Percentiles rank a stretch among this genome's conserved stretches.
These are phyloP conservation scores for Coccomyxa sp. DNA, from an alignment of 139 green algal species.

Conservation along the genomic window DNA sequence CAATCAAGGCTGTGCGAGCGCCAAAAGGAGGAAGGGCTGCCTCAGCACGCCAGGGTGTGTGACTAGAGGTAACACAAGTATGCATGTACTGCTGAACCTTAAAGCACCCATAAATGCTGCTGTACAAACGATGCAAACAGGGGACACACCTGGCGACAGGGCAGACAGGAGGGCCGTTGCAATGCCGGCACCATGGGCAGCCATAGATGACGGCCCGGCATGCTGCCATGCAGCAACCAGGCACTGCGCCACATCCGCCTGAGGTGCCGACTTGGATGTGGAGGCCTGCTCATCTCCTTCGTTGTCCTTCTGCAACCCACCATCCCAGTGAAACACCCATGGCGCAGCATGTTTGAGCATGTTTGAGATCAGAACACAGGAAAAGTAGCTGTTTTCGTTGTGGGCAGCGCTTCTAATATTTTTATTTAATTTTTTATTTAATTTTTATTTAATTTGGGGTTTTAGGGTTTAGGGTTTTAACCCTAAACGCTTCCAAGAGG, in stretches of 20 bases:
- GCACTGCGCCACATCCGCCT: conserved; percentile 6
- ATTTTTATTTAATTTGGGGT: too few species aligned
- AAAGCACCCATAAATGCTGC: not conserved
- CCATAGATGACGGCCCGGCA: not conserved
- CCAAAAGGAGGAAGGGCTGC: not conserved
- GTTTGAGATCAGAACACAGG: not conserved
- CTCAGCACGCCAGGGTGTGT: not conserved
- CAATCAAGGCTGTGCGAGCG: not conserved
- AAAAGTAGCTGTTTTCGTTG: not conserved
- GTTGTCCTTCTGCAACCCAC: not conserved
- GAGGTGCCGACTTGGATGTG: not conserved
- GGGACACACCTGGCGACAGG: conserved; percentile 5
- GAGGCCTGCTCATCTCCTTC: conserved; percentile 2
- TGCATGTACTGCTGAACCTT: not conserved
- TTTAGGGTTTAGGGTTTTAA: too few species aligned
- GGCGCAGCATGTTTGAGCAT: too few species aligned
- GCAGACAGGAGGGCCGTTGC: not conserved
- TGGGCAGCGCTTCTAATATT: not conserved
- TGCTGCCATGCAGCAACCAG: conserved; percentile 16
- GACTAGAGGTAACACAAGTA: not conserved
- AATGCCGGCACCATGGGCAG: not conserved
- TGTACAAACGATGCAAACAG: not conserved
- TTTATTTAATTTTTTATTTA: too few species aligned
- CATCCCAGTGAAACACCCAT: not conserved
- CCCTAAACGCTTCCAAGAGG: too few species aligned